A percentile compares a stretch with the other conserved stretches of the same genome.
Evolutionary conservation across 768 basidiomycete genomes (phyloP).

Genomic region (Russula vinacea): DNA sequence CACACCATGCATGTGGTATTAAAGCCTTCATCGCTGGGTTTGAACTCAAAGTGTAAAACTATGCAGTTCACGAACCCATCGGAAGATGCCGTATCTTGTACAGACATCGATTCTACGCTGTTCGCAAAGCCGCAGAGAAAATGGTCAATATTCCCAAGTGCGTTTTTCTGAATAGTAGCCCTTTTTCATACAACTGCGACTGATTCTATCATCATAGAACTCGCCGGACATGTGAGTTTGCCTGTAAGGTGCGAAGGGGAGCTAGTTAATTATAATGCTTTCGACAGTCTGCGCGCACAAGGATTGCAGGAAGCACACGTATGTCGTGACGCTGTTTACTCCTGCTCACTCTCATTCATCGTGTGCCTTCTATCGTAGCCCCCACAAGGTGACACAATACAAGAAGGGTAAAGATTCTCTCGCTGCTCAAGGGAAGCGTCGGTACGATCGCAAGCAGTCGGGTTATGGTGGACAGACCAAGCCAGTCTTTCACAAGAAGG

Average conservation of each 20-base stretch:
- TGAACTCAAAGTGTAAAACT: constrained; percentile 19
- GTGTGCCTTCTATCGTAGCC: constrained; percentile 45
- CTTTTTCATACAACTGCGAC: not conserved
- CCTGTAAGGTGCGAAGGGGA: not conserved
- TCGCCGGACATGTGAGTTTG: constrained; percentile 88
- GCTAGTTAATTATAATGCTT: constrained; percentile 25
- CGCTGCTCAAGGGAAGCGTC: constrained; percentile 98
- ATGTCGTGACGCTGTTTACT: constrained; percentile 37
- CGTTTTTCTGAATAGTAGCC: constrained; percentile 36
- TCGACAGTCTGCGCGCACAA: constrained; percentile 89
- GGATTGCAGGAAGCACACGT: constrained; percentile 97
- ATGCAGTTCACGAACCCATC: constrained; percentile 10
- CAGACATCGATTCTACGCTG: not conserved
- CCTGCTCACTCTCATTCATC: not conserved
- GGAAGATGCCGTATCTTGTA: constrained; percentile 15
- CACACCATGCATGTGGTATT: not conserved
- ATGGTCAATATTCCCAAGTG: constrained; percentile 98
- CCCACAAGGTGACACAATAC: constrained; percentile 99
- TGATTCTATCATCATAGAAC: constrained; percentile 52
- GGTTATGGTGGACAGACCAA: constrained; percentile 99
- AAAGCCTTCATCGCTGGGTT: constrained; percentile 9
- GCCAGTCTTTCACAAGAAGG: constrained; percentile 99
- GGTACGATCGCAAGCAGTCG: constrained; percentile 98
- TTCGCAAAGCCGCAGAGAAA: constrained; percentile 41
- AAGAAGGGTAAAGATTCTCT: constrained; percentile 99